These are phyloP conservation scores for Talaromyces sp. DNA, from an alignment of 2,329 filamentous ascomycete species.

Conservation along the genomic window DNA sequence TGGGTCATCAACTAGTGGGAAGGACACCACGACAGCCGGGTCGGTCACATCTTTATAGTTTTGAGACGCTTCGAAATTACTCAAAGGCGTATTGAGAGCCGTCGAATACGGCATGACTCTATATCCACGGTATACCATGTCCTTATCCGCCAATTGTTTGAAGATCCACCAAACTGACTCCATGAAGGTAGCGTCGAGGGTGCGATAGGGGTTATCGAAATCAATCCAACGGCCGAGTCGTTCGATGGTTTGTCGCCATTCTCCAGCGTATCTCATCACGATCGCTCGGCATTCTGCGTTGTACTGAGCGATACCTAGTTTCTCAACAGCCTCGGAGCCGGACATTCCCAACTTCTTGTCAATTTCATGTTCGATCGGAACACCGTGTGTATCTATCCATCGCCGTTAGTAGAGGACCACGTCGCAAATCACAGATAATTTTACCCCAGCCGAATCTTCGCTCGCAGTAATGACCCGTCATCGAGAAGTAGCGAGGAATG, in stretches of 20 bases:
- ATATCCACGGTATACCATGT: slow-evolving; percentile 81
- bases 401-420: background rate
- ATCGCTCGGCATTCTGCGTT: slow-evolving; percentile 88
- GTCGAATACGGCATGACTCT: slow-evolving; percentile 95
- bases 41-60: slow-evolving; percentile 94
- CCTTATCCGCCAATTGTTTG: slow-evolving; percentile 87
- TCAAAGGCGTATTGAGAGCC: slow-evolving; percentile 79
- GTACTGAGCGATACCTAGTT: slow-evolving; percentile 82
- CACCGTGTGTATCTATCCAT: slow-evolving; percentile 69
- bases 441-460: slow-evolving; percentile 79
- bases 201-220: slow-evolving; percentile 94
- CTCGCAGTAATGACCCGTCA: slow-evolving; percentile 92
- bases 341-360: slow-evolving; percentile 92
- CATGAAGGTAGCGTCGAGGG: slow-evolving; percentile 94
- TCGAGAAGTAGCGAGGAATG: slow-evolving; percentile 93
- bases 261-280: slow-evolving; percentile 81
- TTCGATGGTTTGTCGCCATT: slow-evolving; percentile 86
- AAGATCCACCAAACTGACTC: slow-evolving; percentile 97
- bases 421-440: background rate
- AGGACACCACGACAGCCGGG: slow-evolving; percentile 81
- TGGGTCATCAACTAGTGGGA: slow-evolving; percentile 73
- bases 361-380: slow-evolving; percentile 95
- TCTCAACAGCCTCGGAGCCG: slow-evolving; percentile 77
- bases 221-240: slow-evolving; percentile 92
- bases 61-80: slow-evolving; percentile 89